Evolutionary conservation across 1,284 basidiomycete species (phyloP), one percentile per base, ranked within the genome.

Genomic region (Puccinia hordei): DNA sequence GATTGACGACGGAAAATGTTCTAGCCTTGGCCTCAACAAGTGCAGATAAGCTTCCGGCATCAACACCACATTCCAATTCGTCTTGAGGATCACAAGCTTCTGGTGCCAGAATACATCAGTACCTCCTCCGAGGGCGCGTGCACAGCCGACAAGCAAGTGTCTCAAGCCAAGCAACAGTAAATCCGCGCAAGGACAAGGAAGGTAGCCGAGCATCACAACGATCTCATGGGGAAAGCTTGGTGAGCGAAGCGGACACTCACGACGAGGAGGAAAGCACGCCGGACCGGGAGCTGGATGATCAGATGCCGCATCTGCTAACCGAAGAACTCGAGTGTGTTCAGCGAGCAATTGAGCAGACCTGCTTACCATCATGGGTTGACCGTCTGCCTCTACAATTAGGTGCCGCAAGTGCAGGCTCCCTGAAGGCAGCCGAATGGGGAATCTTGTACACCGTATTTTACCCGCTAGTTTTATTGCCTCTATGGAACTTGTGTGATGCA

Each of bases 361-460:
- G 61, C 33, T 15, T 65, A 35, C 69, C 69, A 17, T 51, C 46
- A 12, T 72, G 69, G 69, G 46, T 72, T 33, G 51, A 49, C 33
- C 69, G 22, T 10, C 46, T 72, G 46, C 69, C 69, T 27, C 38
- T 51, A 13, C 33, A 72, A 49, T 51, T 72, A 19, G 69, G 69
- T n/a, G 51, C 33, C 30, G 46, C 19, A 72, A 49, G 44, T 33
- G 69, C 44, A 46, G 69, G 46, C 19, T 72, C 69, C 30, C 69
- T 55, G 0, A 72, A 72, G 30, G 69, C 69, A 27, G 44, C 44
- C n/a, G n/a, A 72, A 33, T 72, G 24, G 46, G 46, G 44, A 46
- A 72, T 53, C 24, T 55, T 72, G 46, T 72, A 13, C 46, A 72
- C 44, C 22, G 46, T 49, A 15, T 65, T 65, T 41, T 65, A 65